Evolutionary conservation across 179 eudicot species (phyloP).

Genomic region (Silene vulgaris): DNA sequence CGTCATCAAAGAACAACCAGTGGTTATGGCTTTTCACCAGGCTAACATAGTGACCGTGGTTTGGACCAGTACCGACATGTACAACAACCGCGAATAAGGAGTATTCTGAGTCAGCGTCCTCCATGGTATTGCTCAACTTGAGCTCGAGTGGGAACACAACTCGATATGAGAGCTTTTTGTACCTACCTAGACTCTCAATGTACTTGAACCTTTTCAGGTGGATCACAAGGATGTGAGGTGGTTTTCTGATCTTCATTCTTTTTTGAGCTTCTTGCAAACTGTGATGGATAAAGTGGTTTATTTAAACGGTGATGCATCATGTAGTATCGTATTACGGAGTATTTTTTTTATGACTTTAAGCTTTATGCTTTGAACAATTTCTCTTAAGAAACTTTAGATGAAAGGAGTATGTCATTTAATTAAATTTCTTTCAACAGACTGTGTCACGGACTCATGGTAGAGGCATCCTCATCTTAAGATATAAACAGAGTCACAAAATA

Average conservation of each 20-base stretch:
- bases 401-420: too few relatives aligned
- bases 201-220: slow-evolving; percentile 84
- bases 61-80: slow-evolving; percentile 87
- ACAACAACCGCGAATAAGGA: slow-evolving; percentile 78
- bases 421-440: too few relatives aligned
- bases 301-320: too few relatives aligned
- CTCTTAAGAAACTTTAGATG: too few relatives aligned
- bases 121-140: slow-evolving; percentile 69
- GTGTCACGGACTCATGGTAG: too few relatives aligned
- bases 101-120: slow-evolving; percentile 66
- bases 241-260: slow-evolving; percentile 88
- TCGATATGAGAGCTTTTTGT: slow-evolving; percentile 76
- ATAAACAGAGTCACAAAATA: too few relatives aligned
- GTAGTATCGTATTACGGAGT: too few relatives aligned
- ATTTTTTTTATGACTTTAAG: too few relatives aligned
- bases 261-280: slow-evolving; percentile 95
- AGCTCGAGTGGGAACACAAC: slow-evolving; percentile 85
- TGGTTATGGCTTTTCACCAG: slow-evolving; percentile 87
- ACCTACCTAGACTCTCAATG: slow-evolving; percentile 68
- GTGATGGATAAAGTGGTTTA: slow-evolving; percentile 33
- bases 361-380: too few relatives aligned
- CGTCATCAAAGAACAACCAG: slow-evolving; percentile 84
- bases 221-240: slow-evolving; percentile 78
- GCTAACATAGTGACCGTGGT: slow-evolving; percentile 84
- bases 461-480: too few relatives aligned